Base-by-base conservation (phyloP, 345 rosid species). In the Reutealis trisperma region DNA sequence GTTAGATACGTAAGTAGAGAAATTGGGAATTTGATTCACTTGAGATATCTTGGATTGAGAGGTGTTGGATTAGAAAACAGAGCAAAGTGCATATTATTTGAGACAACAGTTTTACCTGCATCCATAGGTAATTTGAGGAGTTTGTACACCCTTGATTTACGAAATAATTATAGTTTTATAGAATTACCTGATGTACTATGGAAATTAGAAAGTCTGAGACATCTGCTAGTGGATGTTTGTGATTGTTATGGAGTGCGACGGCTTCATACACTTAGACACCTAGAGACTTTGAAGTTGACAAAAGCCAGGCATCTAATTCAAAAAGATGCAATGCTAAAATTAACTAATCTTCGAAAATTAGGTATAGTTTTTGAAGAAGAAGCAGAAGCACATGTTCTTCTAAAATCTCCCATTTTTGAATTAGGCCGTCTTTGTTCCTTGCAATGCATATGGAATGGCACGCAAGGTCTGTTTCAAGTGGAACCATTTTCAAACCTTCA, bases 41-140 rank as follows among this genome's bases (percentile, higher is more conserved):
- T 58, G 66, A 41, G 65, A 14, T 72, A 58, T 59, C 34, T 72
- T 37, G 63, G 65, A 15, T 34, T 72, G 11, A 72, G 71, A 44
- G 21, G 8, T 12, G 14, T 30, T 13, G 3, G 8, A 0, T 25
- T 13, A 22, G 4, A 19, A 18, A 2, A 3, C 0, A 11, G 18
- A 13, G 1, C 18, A 15, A 51, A 15, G 9, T 47, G 51, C 51
- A 47, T 47, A 13, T 47, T 47, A 0, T 47, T 47, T 47, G 12
- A 47, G 51, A 0, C 19, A 30, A 1, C 18, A 52, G 5, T 19
- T 1, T n/a, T 32, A 32, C 51, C 61, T 30, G 7, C 15, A 7
- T 52, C 25, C 41, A 30, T 70, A 7, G 16, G 74, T 19, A 54
- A 54, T 4, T 22, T 54, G 6, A 51, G 24, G 63, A 15, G 8